Evolutionary conservation across 1,284 basidiomycete species (phyloP).

Genomic region (Ganoderma lingzhi): DNA sequence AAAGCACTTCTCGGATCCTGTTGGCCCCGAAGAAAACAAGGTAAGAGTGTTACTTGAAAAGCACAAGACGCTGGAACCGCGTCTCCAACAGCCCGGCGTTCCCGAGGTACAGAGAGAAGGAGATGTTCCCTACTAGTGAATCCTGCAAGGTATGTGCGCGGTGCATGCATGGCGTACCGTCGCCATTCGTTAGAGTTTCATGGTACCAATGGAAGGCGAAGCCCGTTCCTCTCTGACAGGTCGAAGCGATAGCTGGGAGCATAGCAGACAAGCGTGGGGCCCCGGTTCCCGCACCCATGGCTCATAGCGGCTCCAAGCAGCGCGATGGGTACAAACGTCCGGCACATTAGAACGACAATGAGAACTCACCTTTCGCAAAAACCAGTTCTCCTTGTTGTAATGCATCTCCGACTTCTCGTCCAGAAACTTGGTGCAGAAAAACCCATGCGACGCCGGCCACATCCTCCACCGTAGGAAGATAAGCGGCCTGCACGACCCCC

Average conservation of each 20-base stretch:
- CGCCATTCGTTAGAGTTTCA: neutral
- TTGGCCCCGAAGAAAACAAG: neutral
- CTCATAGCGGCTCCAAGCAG: neutral
- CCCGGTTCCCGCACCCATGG: neutral
- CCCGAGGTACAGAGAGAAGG: neutral
- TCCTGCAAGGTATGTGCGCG: neutral
- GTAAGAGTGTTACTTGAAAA: neutral
- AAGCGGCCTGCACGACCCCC: slow-evolving; percentile 39
- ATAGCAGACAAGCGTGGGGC: neutral
- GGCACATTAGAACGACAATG: neutral
- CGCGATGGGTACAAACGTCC: neutral
- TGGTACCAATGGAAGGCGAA: neutral
- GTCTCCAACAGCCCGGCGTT: neutral
- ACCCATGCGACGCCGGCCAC: slow-evolving; percentile 50
- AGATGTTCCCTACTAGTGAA: neutral
- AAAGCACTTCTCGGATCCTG: neutral
- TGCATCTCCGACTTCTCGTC: slow-evolving; percentile 67
- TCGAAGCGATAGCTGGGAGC: neutral
- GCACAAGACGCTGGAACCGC: neutral
- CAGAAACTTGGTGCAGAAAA: slow-evolving; percentile 65
- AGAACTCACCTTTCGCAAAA: slow-evolving; percentile 52
- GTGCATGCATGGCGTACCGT: neutral
- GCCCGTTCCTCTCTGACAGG: neutral
- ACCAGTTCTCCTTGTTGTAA: slow-evolving; percentile 63
- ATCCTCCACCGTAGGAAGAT: slow-evolving; percentile 50